phyloP scores from a whole-genome alignment of 2,329 filamentous ascomycete species.

The Orbilia quercus region DNA sequence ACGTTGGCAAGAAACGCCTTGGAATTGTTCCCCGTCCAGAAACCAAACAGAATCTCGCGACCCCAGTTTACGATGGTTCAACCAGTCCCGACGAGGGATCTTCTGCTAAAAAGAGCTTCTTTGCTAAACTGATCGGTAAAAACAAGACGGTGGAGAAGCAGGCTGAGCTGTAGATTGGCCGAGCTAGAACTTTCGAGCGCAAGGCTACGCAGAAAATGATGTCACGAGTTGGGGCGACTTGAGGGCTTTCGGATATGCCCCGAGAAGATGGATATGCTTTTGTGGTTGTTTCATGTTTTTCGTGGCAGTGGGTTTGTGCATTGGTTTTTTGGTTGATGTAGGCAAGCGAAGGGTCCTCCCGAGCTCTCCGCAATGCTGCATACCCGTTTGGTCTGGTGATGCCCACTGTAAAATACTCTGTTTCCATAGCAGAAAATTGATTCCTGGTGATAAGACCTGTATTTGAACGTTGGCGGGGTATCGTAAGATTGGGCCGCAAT shows the following conservation, averaged over 20 bases:
- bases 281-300: no score
- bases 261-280: no score
- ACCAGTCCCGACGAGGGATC: conserved; percentile 9
- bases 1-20: conserved; percentile 71
- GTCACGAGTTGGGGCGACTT: conserved; percentile 20
- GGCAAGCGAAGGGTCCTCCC: no score
- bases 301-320: no score
- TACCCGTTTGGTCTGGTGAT: no score
- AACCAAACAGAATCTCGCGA: conserved; percentile 56
- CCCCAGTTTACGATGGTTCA: conserved; percentile 19
- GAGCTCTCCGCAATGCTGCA: no score
- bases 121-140: conserved; percentile 30
- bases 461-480: no score
- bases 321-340: no score
- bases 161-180: conserved; percentile 45
- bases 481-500: no score
- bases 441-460: no score
- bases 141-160: conserved; percentile 50
- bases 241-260: not conserved
- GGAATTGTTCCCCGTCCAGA: conserved; percentile 71
- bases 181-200: conserved; percentile 29
- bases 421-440: no score
- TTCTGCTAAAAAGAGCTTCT: conserved; percentile 13
- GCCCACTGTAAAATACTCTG: no score
- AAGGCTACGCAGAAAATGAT: conserved; percentile 26